Evolutionary conservation across 2,329 filamentous ascomycete species (phyloP), one percentile per base, ranked within the genome.

Genomic region (Talaromyces sp.): DNA sequence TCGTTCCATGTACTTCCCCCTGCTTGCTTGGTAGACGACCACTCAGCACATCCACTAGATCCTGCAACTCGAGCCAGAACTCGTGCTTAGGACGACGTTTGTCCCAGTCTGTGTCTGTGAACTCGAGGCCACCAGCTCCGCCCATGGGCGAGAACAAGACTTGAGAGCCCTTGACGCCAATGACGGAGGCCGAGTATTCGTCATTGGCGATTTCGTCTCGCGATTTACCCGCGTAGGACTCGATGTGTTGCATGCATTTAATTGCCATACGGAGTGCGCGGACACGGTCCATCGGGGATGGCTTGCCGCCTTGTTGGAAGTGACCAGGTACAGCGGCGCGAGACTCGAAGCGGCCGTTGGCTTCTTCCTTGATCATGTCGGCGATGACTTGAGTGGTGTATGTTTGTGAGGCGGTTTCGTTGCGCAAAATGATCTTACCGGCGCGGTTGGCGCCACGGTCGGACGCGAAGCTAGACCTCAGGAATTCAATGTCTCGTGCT

Each of bases 321-420:
- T 97, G 93, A 15, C 93, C 93, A 0, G 93, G 93, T 60, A 96
- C 94, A 70, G 92, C 93, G 75, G 95, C 90, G 67, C 94, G 89
- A 54, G 91, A 91, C 78, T 99, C 95, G 74, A 99, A 99, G 17
- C 93, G 89, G 69, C 93, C 93, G 71, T 91, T 89, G 9, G 93
- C 91, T 78, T 98, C 95, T 70, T 96, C 93, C 66, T 91, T 91
- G 80, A 99, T 97, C 80, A 98, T 97, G 74, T 94, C 90, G 39
- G 94, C 93, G 73, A 99, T 94, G 65, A 97, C 87, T 78, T 96
- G 93, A 19, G 95, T 96, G 59, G 86, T 91, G 83, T 97, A 98
- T 17, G 93, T 93, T 72, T 86, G 88, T 73, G 91, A 96, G 7
- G 95, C 91, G 79, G 93, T 93, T 79, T 99, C 95, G 78, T 98